Evolutionary conservation across 345 rosid species (phyloP).

Genomic region (Dipteronia sinensis): DNA sequence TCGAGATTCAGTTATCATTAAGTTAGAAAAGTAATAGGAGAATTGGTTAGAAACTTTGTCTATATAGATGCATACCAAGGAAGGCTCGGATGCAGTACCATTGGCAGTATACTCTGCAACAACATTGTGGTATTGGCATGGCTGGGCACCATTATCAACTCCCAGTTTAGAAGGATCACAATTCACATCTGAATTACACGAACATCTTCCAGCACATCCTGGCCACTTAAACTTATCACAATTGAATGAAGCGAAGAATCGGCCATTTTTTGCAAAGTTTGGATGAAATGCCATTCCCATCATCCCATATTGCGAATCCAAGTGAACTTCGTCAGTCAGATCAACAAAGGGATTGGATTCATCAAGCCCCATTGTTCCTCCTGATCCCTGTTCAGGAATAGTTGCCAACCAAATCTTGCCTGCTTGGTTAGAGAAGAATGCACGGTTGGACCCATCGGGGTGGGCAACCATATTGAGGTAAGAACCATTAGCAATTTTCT

Average conservation of each 20-base stretch:
- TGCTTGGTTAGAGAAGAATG: slow-evolving; percentile 68
- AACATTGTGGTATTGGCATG: slow-evolving; percentile 76
- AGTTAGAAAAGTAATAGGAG: slow-evolving; percentile 13
- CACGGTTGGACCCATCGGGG: slow-evolving; percentile 87
- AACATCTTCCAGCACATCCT: slow-evolving; percentile 76
- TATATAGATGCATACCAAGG: slow-evolving; percentile 43
- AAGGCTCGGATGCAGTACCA: slow-evolving; percentile 50
- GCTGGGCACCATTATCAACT: slow-evolving; percentile 59
- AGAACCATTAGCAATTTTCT: slow-evolving; percentile 72
- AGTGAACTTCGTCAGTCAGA: slow-evolving; percentile 73
- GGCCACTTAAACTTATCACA: slow-evolving; percentile 73
- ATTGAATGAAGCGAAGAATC: slow-evolving; percentile 84
- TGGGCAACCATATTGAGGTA: slow-evolving; percentile 87
- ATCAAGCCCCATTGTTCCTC: slow-evolving; percentile 51
- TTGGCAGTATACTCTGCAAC: slow-evolving; percentile 75
- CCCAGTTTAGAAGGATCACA: slow-evolving; percentile 85
- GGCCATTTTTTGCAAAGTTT: slow-evolving; percentile 62
- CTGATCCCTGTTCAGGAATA: slow-evolving; percentile 74
- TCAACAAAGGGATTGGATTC: slow-evolving; percentile 78
- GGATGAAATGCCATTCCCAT: slow-evolving; percentile 94
- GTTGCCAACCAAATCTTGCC: slow-evolving; percentile 81
- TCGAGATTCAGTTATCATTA: slow-evolving; percentile 3
- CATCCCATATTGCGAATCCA: slow-evolving; percentile 63
- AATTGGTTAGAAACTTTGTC: not conserved
- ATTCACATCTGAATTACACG: slow-evolving; percentile 77